phyloP scores from a whole-genome alignment of 805 yeast species.

The Grigorovia transvaalensis region DNA sequence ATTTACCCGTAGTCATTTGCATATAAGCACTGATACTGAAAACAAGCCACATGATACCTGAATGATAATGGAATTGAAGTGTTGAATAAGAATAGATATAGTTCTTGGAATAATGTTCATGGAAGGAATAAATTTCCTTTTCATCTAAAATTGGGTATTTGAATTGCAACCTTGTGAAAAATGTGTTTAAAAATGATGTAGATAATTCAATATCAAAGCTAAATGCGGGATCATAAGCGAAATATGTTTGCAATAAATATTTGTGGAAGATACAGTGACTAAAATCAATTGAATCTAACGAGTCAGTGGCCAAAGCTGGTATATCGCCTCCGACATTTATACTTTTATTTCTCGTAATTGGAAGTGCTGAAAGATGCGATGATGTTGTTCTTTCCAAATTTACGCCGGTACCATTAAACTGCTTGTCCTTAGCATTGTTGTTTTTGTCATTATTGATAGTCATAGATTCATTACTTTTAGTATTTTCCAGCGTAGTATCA shows the following conservation, averaged over 20 bases:
- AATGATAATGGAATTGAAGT: slow-evolving; percentile 37
- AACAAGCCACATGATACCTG: slow-evolving; percentile 47
- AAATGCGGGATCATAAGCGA: slow-evolving; percentile 40
- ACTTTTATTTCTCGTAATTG: background rate
- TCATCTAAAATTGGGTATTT: slow-evolving; percentile 50
- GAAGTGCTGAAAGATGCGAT: background rate
- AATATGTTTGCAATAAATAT: slow-evolving; percentile 36
- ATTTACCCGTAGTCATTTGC: slow-evolving; percentile 46
- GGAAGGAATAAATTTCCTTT: slow-evolving; percentile 40
- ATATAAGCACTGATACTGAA: slow-evolving; percentile 43
- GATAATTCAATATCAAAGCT: slow-evolving; percentile 42
- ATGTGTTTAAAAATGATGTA: slow-evolving; percentile 41
- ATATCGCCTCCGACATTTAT: background rate
- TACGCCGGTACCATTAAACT: background rate
- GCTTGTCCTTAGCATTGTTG: background rate
- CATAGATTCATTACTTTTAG: background rate
- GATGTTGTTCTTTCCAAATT: background rate
- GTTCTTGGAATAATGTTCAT: slow-evolving; percentile 37
- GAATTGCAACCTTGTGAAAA: slow-evolving; percentile 44
- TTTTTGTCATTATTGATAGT: background rate
- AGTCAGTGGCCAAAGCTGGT: slow-evolving; percentile 16
- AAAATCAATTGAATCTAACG: slow-evolving; percentile 33
- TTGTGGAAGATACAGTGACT: slow-evolving; percentile 34
- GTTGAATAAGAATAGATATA: slow-evolving; percentile 30
- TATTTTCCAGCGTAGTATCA: background rate